A percentile compares a stretch with the other conserved stretches of the same genome.
These are phyloP conservation scores for Penicillium ucsense DNA, from an alignment of 495 filamentous ascomycete species.

Conservation along the genomic window DNA sequence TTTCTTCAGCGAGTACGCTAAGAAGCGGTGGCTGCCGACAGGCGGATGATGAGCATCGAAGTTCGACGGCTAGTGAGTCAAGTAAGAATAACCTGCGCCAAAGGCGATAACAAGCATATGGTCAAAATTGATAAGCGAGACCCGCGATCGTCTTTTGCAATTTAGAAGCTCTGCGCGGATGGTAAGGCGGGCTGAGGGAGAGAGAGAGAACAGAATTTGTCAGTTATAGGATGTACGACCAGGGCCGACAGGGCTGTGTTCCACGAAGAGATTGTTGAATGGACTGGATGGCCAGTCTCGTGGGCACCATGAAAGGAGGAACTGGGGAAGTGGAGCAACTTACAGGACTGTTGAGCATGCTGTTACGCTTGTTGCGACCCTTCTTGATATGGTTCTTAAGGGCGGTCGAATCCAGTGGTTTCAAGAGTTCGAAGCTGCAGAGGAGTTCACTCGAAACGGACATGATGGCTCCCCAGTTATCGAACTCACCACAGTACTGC, in stretches of 20 bases:
- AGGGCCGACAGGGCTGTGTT: neutral
- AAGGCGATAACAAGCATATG: slow-evolving; percentile 1
- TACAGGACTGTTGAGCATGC: slow-evolving; percentile 90
- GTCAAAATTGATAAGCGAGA: neutral
- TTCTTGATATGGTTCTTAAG: slow-evolving; percentile 99
- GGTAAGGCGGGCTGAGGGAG: slow-evolving; percentile 25
- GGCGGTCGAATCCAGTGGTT: slow-evolving; percentile 92
- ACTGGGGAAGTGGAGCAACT: slow-evolving; percentile 22
- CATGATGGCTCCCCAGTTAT: slow-evolving; percentile 99
- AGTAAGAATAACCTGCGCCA: slow-evolving; percentile 2
- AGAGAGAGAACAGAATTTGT: neutral
- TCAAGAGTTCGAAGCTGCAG: slow-evolving; percentile 94
- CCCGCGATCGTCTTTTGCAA: neutral
- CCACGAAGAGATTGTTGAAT: neutral
- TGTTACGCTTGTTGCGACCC: slow-evolving; percentile 80
- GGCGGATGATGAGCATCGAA: slow-evolving; percentile 1
- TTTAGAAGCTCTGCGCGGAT: slow-evolving; percentile 33
- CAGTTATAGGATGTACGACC: slow-evolving; percentile 4
- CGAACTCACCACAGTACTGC: slow-evolving; percentile 97
- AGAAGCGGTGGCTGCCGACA: too few relatives aligned
- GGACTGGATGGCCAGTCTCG: slow-evolving; percentile 5
- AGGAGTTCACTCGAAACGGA: slow-evolving; percentile 87
- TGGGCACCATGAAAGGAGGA: too few relatives aligned
- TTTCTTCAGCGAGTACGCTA: too few relatives aligned
- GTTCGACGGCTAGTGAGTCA: slow-evolving; percentile 4